phyloP scores from a whole-genome alignment of 176 grass and related monocot genomes.

The Phragmites australis region DNA sequence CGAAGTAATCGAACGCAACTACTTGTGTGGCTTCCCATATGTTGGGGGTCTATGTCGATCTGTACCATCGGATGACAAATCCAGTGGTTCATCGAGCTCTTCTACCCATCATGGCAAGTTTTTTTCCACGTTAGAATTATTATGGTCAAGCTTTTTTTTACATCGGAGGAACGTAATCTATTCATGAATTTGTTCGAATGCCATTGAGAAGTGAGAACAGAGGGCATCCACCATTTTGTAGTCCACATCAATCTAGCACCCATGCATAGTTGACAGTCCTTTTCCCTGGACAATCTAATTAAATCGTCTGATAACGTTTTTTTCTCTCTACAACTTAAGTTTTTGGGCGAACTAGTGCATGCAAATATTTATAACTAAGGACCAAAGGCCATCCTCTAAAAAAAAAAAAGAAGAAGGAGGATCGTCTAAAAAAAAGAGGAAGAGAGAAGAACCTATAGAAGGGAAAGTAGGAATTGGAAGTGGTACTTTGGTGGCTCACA shows the following conservation, averaged over 20 bases:
- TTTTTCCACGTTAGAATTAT: background rate
- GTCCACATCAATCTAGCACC: background rate
- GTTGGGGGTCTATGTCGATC: background rate
- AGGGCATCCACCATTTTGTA: background rate
- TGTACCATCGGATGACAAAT: background rate
- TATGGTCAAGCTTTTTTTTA: conserved; percentile 37
- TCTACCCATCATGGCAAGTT: background rate
- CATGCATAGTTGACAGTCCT: too few species aligned
- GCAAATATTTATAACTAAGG: background rate
- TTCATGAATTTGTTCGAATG: background rate
- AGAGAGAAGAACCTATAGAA: background rate
- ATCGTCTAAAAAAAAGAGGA: too few species aligned
- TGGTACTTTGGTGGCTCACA: conserved; percentile 36
- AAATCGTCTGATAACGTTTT: background rate
- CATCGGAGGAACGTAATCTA: background rate
- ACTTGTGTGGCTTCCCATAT: background rate
- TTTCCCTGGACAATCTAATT: too few species aligned
- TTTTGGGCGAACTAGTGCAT: background rate
- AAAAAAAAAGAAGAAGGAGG: background rate
- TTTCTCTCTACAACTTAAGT: background rate
- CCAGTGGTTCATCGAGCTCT: background rate
- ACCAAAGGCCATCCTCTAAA: background rate
- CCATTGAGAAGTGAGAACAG: background rate
- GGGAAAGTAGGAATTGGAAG: background rate
- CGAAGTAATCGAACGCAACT: background rate